phyloP scores from a whole-genome alignment of 768 basidiomycete species.

The Coprinopsis cinerea region DNA sequence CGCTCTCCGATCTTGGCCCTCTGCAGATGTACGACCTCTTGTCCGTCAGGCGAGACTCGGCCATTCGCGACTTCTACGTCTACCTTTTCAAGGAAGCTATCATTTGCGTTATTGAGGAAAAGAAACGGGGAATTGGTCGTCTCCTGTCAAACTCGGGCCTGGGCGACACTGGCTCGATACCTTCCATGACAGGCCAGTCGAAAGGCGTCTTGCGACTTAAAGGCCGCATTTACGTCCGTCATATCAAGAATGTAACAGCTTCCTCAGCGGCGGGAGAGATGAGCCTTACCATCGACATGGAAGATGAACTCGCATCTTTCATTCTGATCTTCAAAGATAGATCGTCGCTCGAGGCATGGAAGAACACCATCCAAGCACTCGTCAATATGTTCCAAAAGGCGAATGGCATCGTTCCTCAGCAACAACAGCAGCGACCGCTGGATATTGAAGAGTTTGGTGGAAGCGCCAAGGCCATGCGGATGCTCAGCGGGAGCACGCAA shows the following conservation, averaged over 20 bases:
- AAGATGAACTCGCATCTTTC: conserved; percentile 94
- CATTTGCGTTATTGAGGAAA: conserved; percentile 97
- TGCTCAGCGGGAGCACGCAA: conserved; percentile 71
- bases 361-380: conserved; percentile 71
- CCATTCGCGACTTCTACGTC: conserved; percentile 91
- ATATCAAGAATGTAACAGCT: conserved; percentile 86
- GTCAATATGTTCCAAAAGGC: conserved; percentile 66
- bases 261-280: conserved; percentile 75
- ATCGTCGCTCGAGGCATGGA: conserved; percentile 87
- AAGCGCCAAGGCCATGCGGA: conserved; percentile 68
- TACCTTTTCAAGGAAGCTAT: conserved; percentile 98
- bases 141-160: conserved; percentile 59
- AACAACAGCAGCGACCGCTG: conserved; percentile 33
- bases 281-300: conserved; percentile 96
- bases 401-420: conserved; percentile 28
- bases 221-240: conserved; percentile 91
- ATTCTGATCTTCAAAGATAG: conserved; percentile 94
- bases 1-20: conserved; percentile 80
- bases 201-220: conserved; percentile 85
- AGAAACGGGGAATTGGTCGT: conserved; percentile 74
- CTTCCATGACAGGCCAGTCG: conserved; percentile 30
- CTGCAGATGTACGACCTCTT: conserved; percentile 91
- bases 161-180: conserved; percentile 44
- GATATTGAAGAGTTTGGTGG: conserved; percentile 77
- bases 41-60: conserved; percentile 80